Conservation (phyloP, 371 early-diverging fungal genomes). For the Mucor circinelloides region DNA sequence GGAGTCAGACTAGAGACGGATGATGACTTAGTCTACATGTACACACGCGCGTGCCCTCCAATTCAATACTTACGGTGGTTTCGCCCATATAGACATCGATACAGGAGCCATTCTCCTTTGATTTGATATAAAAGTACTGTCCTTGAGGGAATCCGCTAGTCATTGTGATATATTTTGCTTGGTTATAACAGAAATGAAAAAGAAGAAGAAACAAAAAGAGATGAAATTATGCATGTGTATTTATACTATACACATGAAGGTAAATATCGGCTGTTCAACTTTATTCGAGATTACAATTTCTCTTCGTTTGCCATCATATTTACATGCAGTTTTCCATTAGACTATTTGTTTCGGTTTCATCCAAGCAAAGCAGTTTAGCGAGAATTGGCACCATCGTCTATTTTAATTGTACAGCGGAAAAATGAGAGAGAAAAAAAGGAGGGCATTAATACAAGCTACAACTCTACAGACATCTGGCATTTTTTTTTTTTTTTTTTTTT, state of each 20-base stretch:
- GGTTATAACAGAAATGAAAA: background rate
- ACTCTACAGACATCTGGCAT: background rate
- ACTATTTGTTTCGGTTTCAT: constrained; percentile 41
- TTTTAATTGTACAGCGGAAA: background rate
- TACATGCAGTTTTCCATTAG: constrained; percentile 22
- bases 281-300: background rate
- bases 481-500: no score
- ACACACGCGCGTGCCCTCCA: background rate
- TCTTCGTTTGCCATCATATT: background rate
- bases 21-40: background rate
- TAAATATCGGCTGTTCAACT: constrained; percentile 2
- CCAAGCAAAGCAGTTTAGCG: constrained; percentile 44
- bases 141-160: constrained; percentile 24
- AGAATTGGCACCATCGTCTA: constrained; percentile 52
- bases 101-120: constrained; percentile 7
- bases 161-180: background rate
- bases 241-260: background rate
- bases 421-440: no score
- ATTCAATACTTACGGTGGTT: constrained; percentile 11
- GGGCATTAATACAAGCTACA: background rate
- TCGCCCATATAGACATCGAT: constrained; percentile 36
- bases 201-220: background rate
- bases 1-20: constrained; percentile 35
- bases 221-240: background rate
- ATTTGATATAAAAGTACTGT: constrained; percentile 30